Evolutionary conservation across 345 rosid genomes (phyloP).

Genomic region (Corymbia maculata): DNA sequence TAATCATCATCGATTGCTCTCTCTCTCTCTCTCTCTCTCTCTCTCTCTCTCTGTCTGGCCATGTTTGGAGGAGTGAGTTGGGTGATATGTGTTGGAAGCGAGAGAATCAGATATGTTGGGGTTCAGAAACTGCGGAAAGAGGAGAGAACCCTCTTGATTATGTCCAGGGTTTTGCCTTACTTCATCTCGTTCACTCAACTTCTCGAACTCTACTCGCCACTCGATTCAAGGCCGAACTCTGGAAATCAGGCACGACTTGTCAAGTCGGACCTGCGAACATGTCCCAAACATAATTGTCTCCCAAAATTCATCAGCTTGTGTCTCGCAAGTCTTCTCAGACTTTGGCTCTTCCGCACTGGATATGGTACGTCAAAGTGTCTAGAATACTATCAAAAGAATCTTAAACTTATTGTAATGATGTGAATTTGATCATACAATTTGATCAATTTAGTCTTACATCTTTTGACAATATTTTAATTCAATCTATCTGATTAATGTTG

Average conservation of each 20-base stretch:
- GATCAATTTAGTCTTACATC: too few relatives aligned
- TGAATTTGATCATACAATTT: too few relatives aligned
- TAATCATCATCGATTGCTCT: neutral
- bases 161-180: neutral
- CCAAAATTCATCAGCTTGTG: neutral
- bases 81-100: neutral
- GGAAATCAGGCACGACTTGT: neutral
- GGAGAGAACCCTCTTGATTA: neutral
- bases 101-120: neutral
- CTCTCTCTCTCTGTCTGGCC: too few relatives aligned
- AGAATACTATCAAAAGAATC: too few relatives aligned
- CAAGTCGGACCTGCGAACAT: neutral
- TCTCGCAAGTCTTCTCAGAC: neutral
- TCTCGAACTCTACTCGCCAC: neutral
- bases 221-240: neutral
- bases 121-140: neutral
- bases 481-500: too few relatives aligned
- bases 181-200: neutral
- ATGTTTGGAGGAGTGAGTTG: neutral
- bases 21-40: too few relatives aligned
- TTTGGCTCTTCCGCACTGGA: neutral
- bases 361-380: neutral
- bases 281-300: neutral
- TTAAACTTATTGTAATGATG: accelerated
- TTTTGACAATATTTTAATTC: too few relatives aligned